A percentile compares a stretch with the other conserved stretches of the same genome.
Conservation (phyloP, 2,329 filamentous ascomycete genomes). For the Fusarium sp. region DNA sequence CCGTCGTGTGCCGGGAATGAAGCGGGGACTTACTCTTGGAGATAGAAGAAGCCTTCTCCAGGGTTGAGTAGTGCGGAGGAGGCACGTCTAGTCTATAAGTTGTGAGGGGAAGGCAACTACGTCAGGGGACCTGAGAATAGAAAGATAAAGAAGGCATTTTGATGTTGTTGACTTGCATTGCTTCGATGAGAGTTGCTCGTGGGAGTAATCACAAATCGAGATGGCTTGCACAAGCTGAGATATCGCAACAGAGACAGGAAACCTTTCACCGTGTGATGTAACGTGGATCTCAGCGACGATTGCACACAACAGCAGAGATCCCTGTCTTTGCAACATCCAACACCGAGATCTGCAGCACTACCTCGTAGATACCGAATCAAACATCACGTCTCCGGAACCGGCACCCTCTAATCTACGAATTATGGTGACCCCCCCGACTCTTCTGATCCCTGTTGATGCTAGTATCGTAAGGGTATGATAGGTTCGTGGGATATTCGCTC, state of each 20-base stretch:
- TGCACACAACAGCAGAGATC: neutral
- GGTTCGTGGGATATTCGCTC: slow-evolving; percentile 2
- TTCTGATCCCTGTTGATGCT: neutral
- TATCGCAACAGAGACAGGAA: neutral
- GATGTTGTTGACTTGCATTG: neutral
- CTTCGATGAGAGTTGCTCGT: neutral
- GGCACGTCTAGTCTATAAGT: neutral
- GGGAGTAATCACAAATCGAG: neutral
- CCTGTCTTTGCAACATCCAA: slow-evolving; percentile 17
- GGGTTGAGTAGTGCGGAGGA: slow-evolving; percentile 25
- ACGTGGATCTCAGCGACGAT: slow-evolving; percentile 1
- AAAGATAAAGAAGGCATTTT: neutral
- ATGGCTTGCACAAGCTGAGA: neutral
- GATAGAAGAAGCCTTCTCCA: slow-evolving; percentile 15
- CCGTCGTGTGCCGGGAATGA: slow-evolving; percentile 34
- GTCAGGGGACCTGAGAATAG: neutral
- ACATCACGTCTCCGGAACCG: slow-evolving; percentile 6
- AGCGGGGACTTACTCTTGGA: neutral
- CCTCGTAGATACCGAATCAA: slow-evolving; percentile 15
- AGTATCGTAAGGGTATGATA: slow-evolving; percentile 14
- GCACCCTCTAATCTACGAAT: neutral
- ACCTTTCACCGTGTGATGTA: slow-evolving; percentile 7
- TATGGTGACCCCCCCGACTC: neutral
- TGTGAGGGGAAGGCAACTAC: neutral
- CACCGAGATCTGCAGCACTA: slow-evolving; percentile 31